Percentiles rank a stretch among this genome's conserved stretches.
Conservation (phyloP, 2,329 filamentous ascomycete genomes). For the Fusarium xyrophilum region DNA sequence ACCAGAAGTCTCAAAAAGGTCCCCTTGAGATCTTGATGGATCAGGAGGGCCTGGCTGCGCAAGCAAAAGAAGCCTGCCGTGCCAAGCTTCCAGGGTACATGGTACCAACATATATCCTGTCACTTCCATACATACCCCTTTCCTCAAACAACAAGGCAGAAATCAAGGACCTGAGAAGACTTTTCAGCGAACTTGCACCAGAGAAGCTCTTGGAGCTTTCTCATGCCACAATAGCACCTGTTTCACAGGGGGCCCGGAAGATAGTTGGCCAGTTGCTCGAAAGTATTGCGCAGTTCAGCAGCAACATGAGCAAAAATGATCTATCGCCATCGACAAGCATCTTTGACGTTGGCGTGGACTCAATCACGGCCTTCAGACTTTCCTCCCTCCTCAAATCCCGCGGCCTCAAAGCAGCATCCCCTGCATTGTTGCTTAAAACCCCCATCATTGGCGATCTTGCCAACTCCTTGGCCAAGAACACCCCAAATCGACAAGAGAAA, state of each 20-base stretch:
- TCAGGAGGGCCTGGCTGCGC: conserved; percentile 49
- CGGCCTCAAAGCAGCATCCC: conserved; percentile 67
- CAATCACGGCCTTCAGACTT: conserved; percentile 80
- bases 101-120: conserved; percentile 85
- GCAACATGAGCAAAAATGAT: conserved; percentile 51
- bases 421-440: conserved; percentile 72
- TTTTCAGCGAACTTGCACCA: conserved; percentile 69
- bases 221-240: conserved; percentile 37
- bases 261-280: conserved; percentile 58
- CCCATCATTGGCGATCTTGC: conserved; percentile 58
- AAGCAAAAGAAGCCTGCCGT: conserved; percentile 69
- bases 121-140: conserved; percentile 74
- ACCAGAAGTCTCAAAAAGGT: background rate
- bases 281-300: conserved; percentile 62
- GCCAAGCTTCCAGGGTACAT: conserved; percentile 81
- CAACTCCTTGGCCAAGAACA: conserved; percentile 42
- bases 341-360: conserved; percentile 88
- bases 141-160: conserved; percentile 93
- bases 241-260: conserved; percentile 44
- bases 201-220: conserved; percentile 68
- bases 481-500: conserved; percentile 20
- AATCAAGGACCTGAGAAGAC: conserved; percentile 67
- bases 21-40: conserved; percentile 41
- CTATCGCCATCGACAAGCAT: conserved; percentile 69
- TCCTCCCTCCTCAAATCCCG: conserved; percentile 66